phyloP scores from a whole-genome alignment of 192 early-diverging fungal genomes.

The Jimgerdemannia flammicorona region DNA sequence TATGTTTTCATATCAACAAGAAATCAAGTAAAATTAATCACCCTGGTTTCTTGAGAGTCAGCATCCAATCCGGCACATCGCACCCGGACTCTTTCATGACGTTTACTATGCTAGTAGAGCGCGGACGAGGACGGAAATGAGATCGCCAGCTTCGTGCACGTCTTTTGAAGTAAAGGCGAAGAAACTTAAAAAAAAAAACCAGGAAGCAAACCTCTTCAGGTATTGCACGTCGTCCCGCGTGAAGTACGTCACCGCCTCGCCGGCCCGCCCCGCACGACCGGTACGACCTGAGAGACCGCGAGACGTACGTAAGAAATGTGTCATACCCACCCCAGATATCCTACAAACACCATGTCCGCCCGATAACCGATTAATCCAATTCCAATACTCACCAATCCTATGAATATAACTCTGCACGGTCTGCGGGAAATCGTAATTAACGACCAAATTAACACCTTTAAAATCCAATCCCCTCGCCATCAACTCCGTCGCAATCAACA shows the following conservation, averaged over 20 bases:
- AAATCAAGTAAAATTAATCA: constrained; percentile 3
- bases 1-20: no score
- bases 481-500: constrained; percentile 94
- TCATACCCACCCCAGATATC: background rate
- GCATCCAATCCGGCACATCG: constrained; percentile 98
- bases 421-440: constrained; percentile 99
- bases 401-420: constrained; percentile 92
- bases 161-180: background rate
- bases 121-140: background rate
- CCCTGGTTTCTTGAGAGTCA: constrained; percentile 76
- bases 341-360: background rate
- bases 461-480: constrained; percentile 99
- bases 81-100: constrained; percentile 96
- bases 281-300: constrained; percentile 58
- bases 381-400: constrained; percentile 65
- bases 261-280: constrained; percentile 89
- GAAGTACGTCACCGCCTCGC: constrained; percentile 92
- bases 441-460: constrained; percentile 93
- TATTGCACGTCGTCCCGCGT: constrained; percentile 90
- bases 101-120: constrained; percentile 76
- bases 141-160: background rate
- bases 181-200: background rate
- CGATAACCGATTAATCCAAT: background rate
- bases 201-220: constrained; percentile 59
- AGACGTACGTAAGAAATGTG: background rate